Evolutionary conservation across 805 yeast genomes (phyloP), one percentile per base, ranked within the genome.

Genomic region (Tetrapisispora pingtungensis): DNA sequence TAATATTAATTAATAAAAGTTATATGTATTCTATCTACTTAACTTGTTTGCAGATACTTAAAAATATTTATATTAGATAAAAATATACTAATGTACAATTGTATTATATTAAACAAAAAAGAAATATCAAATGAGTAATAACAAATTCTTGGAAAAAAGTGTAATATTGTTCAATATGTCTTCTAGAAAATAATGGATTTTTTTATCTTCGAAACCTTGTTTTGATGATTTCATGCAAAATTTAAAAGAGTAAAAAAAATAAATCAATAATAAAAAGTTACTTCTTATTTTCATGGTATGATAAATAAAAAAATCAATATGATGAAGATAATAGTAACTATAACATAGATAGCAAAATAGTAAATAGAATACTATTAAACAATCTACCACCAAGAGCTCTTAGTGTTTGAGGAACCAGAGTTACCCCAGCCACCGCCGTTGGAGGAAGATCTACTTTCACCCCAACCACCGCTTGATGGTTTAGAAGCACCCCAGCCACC

Each of bases 381-480:
- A n/a, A 36, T 30, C 53, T 43, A 58, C 62, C 61, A 57, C 60
- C 59, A 53, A 27, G 59, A 54, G 28, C 22, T 36, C 31, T 37
- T 37, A 15, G 32, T 42, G 19, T 34, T 30, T 24, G 34, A 24
- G 35, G 55, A 42, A 41, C 59, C 54, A 35, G 65, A 60, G 45
- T 54, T 42, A 39, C 59, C 55, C 40, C 64, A 60, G 44, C 66
- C 58, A 46, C 66, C 58, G 46, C 47, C 46, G 40, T 39, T 36
- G 26, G 42, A 38, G 20, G 43, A 28, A 19, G 45, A 41, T 33
- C 41, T 42, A 18, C 31, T 33, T 22, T 40, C 35, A 17, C 42
- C 40, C 41, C 36, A 36, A 26, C 41, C 33, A 26, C 43, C 39
- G 19, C 22, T 32, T n/a, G 45, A 42, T 33, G 49, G 49, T 41